These are phyloP conservation scores for Hyphodiscus sp. DNA, from an alignment of 2,329 filamentous ascomycete genomes.

Conservation along the genomic window DNA sequence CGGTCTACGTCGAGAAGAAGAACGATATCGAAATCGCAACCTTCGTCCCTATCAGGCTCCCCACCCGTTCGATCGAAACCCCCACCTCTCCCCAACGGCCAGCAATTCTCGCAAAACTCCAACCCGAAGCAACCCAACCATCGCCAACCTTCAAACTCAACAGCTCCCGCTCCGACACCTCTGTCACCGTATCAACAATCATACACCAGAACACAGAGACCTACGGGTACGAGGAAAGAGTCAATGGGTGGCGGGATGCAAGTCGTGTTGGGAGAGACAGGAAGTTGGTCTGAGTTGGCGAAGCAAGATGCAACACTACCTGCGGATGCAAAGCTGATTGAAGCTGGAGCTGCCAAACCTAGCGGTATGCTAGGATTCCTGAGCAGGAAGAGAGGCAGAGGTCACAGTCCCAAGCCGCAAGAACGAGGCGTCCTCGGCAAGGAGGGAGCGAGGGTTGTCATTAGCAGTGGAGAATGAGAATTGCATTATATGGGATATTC, in stretches of 20 bases:
- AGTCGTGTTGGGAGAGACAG: slow-evolving; percentile 81
- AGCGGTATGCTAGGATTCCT: slow-evolving; percentile 88
- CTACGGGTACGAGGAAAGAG: slow-evolving; percentile 24
- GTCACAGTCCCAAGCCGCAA: slow-evolving; percentile 88
- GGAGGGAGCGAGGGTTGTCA: slow-evolving; percentile 80
- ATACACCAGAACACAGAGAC: slow-evolving; percentile 19
- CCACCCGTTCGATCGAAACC: slow-evolving; percentile 20
- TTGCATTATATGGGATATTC: neutral
- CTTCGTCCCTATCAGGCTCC: slow-evolving; percentile 22
- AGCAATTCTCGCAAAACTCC: slow-evolving; percentile 3
- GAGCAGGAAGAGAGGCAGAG: slow-evolving; percentile 80
- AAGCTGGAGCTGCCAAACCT: slow-evolving; percentile 48
- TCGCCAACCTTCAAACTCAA: slow-evolving; percentile 1
- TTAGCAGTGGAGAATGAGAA: slow-evolving; percentile 46
- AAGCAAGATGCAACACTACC: slow-evolving; percentile 73
- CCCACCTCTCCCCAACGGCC: slow-evolving; percentile 19
- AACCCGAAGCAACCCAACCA: slow-evolving; percentile 2
- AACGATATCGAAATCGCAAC: slow-evolving; percentile 22
- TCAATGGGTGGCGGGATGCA: slow-evolving; percentile 64
- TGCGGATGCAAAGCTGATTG: slow-evolving; percentile 52
- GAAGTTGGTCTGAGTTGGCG: slow-evolving; percentile 87
- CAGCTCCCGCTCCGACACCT: slow-evolving; percentile 10
- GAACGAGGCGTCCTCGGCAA: slow-evolving; percentile 92
- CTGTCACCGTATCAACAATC: slow-evolving; percentile 27
- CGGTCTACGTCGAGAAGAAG: slow-evolving; percentile 17